Evolutionary conservation across 768 basidiomycete species (phyloP).

Genomic region (Kwoniella dejecticola): DNA sequence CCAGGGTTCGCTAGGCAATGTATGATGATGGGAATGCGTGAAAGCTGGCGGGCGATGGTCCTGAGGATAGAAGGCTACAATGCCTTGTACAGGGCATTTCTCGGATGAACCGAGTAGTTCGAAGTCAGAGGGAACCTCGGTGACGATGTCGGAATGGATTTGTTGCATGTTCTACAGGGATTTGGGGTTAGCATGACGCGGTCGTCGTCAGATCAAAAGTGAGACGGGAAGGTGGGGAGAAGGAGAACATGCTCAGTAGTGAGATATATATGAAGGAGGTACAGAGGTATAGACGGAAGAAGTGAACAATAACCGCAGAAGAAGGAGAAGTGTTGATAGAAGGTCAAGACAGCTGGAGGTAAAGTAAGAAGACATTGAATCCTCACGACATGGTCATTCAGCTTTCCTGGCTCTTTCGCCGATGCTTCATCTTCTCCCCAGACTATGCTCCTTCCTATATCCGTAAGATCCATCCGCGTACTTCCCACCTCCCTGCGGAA

Average conservation of each 20-base stretch:
- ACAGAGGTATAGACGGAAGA: too few relatives aligned
- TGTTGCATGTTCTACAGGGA: constrained; percentile 39
- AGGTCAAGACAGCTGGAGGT: too few relatives aligned
- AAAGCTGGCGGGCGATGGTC: constrained; percentile 31
- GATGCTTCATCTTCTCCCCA: constrained; percentile 28
- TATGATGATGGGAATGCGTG: constrained; percentile 34
- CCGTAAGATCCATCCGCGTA: constrained; percentile 36
- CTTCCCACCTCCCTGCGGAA: constrained; percentile 42
- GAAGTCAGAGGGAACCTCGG: constrained; percentile 30
- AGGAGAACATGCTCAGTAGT: too few relatives aligned
- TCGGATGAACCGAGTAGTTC: constrained; percentile 36
- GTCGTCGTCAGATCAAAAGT: background rate
- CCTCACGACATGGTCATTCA: constrained; percentile 32
- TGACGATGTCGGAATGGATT: constrained; percentile 46
- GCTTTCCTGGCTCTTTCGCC: constrained; percentile 11
- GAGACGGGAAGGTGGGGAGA: too few relatives aligned
- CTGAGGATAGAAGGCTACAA: constrained; percentile 36
- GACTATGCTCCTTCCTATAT: constrained; percentile 33
- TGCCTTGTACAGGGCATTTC: constrained; percentile 38
- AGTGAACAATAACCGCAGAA: too few relatives aligned
- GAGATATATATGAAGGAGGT: too few relatives aligned
- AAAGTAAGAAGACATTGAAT: too few relatives aligned
- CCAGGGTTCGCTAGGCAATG: constrained; percentile 38
- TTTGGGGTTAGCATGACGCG: background rate
- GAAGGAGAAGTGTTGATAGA: too few relatives aligned